phyloP scores from a whole-genome alignment of 176 grass and related monocot species.

The Tillandsia leiboldiana region DNA sequence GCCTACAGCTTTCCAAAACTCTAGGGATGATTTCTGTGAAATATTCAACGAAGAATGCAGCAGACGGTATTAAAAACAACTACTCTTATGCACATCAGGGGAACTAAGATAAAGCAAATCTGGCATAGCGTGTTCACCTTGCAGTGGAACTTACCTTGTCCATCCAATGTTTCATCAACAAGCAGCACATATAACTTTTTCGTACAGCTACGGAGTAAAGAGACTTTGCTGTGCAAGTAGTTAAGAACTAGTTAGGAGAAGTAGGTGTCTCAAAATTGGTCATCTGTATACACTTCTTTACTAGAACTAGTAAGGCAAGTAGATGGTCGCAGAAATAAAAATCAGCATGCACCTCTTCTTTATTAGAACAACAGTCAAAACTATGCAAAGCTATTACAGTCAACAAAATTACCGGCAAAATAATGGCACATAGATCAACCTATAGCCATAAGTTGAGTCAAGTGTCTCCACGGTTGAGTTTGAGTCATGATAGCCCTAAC shows the following conservation, averaged over 20 bases:
- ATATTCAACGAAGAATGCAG: slow-evolving; percentile 4
- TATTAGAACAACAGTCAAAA: not conserved
- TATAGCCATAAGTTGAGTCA: too few species aligned
- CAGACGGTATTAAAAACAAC: not conserved
- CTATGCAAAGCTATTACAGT: not conserved
- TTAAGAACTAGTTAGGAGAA: not conserved
- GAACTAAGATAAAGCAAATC: slow-evolving; percentile 5
- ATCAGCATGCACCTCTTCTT: not conserved
- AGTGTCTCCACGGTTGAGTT: too few species aligned
- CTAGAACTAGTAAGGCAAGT: not conserved
- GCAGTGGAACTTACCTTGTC: slow-evolving; percentile 39
- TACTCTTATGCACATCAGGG: not conserved
- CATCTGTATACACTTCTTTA: not conserved
- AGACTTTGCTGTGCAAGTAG: slow-evolving; percentile 57
- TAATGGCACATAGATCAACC: too few species aligned
- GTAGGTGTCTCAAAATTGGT: not conserved
- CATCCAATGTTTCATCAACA: slow-evolving; percentile 33
- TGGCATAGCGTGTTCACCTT: not conserved
- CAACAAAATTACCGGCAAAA: too few species aligned
- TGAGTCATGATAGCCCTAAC: too few species aligned
- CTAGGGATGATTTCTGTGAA: slow-evolving; percentile 45
- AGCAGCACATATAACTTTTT: slow-evolving; percentile 68
- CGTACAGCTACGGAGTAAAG: slow-evolving; percentile 60
- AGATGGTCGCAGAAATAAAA: not conserved
- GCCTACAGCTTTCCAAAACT: slow-evolving; percentile 59